Base-by-base conservation (phyloP, 257 asterid species). In the Agastache rugosa region DNA sequence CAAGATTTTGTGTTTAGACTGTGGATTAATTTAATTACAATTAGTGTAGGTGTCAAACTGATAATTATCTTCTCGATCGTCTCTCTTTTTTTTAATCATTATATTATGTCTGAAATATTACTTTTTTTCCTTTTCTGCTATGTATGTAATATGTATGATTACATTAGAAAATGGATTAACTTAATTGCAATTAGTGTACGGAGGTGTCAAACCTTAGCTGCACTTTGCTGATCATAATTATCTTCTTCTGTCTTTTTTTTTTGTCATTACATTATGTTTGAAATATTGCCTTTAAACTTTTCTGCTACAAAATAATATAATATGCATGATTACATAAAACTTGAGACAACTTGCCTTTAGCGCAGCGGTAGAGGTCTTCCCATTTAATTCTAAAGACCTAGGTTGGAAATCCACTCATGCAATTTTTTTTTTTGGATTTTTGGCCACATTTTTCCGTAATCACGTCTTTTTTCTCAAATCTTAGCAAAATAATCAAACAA, bases 41-140 rank as follows among this genome's bases (percentile, higher is more conserved):
- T 22, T 42, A 44, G 55, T 41, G 71, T 11, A 44, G 9, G 15
- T 17, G 70, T 60, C 68, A 60, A 61, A 45, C 55, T 29, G 41
- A 72, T 61, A n/a, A 0, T 22, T 44, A 23, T 41, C 27, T 10
- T 56, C 5, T 56, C 44, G 37, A 31, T 31, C 19, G 6, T 7
- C 25, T 2, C 7, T 14, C 11, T 19, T 0, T 63, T 39, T n/a
- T n/a, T n/a, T n/a, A n/a, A 0, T 69, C 16, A 34, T 39, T 42
- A 20, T 20, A 8, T 15, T 7, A 17, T 69, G 15, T n/a, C 31
- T 53, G 19, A 17, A 27, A 15, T 8, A 15, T 5, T 25, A 2
- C 9, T n/a, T 47, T 16, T 47, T 47, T 16, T 12, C 7, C 37
- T 31, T 31, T 31, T 31, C 37, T 31, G 37, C 7, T 29, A n/a